Base-by-base conservation (phyloP, 1,139 yeast species). In the Pichia kudriavzevii region DNA sequence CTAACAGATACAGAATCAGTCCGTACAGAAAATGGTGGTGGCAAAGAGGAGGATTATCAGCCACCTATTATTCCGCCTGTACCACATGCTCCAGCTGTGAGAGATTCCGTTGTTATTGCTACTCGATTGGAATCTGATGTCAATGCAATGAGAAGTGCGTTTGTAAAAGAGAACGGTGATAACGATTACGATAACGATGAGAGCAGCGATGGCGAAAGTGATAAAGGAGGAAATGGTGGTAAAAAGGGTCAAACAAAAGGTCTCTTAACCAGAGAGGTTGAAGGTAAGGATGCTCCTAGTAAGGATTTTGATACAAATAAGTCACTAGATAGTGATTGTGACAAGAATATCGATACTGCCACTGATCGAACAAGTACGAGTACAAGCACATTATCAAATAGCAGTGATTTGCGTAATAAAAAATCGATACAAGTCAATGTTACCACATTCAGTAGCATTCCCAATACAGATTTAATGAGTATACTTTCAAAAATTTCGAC, bases 91-190 rank as follows among this genome's bases (percentile, higher is more conserved):
- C 19, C 21, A 2, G 5, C 18, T 11, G 28, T 17, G 21, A 30
- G 31, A 15, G 28, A 28, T 14, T 31, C 36, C 15, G 10, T 35
- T 2, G 7, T 24, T 10, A 15, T 32, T 28, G 39, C 23, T 5
- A 25, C 31, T 24, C 26, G 26, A 18, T 17, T 39, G 17, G 20
- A 26, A 7, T 16, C 31, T 17, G 35, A 34, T 16, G 38, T 39
- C 7, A 41, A 37, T 26, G 41, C 36, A 13, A 36, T 26, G 41
- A 40, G 41, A 38, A 39, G 27, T 36, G 35, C 35, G 11, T 47
- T 48, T 33, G 40, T 48, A 12, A 34, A 49, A 18, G 22, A 12
- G 8, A 39, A 38, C 40, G 8, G 27, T 37, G 4, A 15, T 37
- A 10, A 37, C 34, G 21, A 33, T 30, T 17, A 16, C 32, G 28